Base-by-base conservation (phyloP, 2,329 filamentous ascomycete species). In the Colletotrichum tamarilloi region DNA sequence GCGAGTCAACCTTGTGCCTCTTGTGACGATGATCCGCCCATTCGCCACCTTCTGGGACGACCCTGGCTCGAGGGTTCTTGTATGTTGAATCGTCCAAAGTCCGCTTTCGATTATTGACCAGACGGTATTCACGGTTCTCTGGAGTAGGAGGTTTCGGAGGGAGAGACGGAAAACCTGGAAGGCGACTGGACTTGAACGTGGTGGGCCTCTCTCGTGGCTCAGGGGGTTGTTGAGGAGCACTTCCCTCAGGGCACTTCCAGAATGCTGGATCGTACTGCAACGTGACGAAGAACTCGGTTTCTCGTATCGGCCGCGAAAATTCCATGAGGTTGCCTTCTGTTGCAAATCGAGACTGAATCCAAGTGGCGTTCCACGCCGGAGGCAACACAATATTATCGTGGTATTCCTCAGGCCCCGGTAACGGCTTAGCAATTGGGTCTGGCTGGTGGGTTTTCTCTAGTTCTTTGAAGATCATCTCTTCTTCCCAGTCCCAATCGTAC, bases 401-500 rank as follows among this genome's bases (percentile, higher is more conserved):
- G 72, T 85, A 87, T 22, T 80, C 78, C 19, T 77, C 75, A 4
- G 85, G 74, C 12, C 68, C 49, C 1, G 74, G 81, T 1, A 88
- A 78, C 24, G 86, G 86, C 71, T 83, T 86, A 14, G 84, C 85
- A 67, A 87, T 83, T n/a, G 85, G 83, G 49, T 88, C 86, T n/a
- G 84, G 83, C 7, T 81, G 80, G 68, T 83, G 82, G 12, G 74
- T 75, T 5, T 79, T 69, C 9, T 77, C 73, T 42, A 78, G 74
- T 53, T 85, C 83, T 11, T 80, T 77, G 67, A 87, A 87, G 5
- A 85, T 83, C 76, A 67, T 72, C 52, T 75, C 73, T 14, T 82
- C 78, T 7, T 87, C 83, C 81, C 84, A 85, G 19, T 84, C 79
- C 55, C 80, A 82, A 14, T 82, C 79, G 16, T 82, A 79, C 14